phyloP scores from a whole-genome alignment of 2,329 filamentous ascomycete species.

The Xylariaceae sp. region DNA sequence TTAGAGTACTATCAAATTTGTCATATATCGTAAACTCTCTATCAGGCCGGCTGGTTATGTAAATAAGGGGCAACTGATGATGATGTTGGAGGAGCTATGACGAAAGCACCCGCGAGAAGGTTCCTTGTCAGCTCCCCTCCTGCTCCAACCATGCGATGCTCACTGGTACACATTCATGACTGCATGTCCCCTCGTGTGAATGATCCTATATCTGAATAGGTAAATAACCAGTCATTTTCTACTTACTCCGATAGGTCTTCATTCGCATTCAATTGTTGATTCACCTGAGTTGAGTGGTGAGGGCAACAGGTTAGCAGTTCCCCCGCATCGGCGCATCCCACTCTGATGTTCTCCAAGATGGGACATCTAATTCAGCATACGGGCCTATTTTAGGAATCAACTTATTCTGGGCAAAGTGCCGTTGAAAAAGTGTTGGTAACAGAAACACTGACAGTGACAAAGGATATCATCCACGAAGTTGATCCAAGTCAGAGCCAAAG shows the following conservation, averaged over 20 bases:
- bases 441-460: background rate
- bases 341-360: background rate
- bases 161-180: too few relatives aligned
- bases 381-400: background rate
- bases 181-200: too few relatives aligned
- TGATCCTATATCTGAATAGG: too few relatives aligned
- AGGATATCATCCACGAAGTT: background rate
- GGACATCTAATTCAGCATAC: background rate
- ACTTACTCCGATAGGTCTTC: background rate
- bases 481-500: background rate
- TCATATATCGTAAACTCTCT: background rate
- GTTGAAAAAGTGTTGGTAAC: background rate
- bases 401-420: too few relatives aligned
- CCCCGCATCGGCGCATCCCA: background rate
- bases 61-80: too few relatives aligned
- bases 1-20: background rate
- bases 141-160: too few relatives aligned
- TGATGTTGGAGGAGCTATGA: constrained; percentile 5
- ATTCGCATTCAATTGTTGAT: background rate
- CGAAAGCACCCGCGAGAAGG: background rate
- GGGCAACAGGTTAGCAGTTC: background rate
- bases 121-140: too few relatives aligned
- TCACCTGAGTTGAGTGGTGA: too few relatives aligned
- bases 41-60: background rate
- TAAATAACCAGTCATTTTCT: too few relatives aligned